phyloP scores from a whole-genome alignment of 1,284 basidiomycete species.

The Leccinum idahoense region DNA sequence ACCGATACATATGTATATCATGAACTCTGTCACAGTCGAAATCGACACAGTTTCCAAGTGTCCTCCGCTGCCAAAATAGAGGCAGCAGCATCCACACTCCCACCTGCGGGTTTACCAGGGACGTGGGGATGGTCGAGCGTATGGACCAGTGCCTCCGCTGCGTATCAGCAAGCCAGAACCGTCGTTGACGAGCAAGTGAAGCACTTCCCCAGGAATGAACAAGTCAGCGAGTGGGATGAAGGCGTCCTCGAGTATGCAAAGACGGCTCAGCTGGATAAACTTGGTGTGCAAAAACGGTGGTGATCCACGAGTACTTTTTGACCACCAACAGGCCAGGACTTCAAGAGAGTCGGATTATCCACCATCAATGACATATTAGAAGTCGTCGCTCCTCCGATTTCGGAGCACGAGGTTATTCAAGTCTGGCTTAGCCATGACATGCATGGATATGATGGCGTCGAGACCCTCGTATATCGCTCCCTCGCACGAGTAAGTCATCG shows the following conservation, averaged over 20 bases:
- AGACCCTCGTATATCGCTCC: conserved; percentile 88
- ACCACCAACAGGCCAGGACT: conserved; percentile 66
- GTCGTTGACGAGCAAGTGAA: conserved; percentile 92
- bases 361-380: conserved; percentile 90
- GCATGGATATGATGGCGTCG: conserved; percentile 93
- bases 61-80: no score
- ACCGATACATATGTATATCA: background rate
- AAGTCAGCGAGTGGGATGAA: conserved; percentile 74
- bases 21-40: background rate
- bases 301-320: background rate
- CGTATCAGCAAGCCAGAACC: conserved; percentile 80
- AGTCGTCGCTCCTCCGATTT: conserved; percentile 96
- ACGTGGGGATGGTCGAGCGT: conserved; percentile 39
- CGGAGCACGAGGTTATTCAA: conserved; percentile 95
- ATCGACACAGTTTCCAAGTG: background rate
- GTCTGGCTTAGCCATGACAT: conserved; percentile 96
- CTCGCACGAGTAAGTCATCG: conserved; percentile 59
- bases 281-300: conserved; percentile 9
- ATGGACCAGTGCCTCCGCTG: conserved; percentile 82
- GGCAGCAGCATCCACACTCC: no score
- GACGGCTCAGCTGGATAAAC: no score
- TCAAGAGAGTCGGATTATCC: conserved; percentile 80
- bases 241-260: conserved; percentile 54
- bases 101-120: no score
- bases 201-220: conserved; percentile 74